phyloP scores from a whole-genome alignment of 2,329 filamentous ascomycete species.

The Xylariaceae sp. region DNA sequence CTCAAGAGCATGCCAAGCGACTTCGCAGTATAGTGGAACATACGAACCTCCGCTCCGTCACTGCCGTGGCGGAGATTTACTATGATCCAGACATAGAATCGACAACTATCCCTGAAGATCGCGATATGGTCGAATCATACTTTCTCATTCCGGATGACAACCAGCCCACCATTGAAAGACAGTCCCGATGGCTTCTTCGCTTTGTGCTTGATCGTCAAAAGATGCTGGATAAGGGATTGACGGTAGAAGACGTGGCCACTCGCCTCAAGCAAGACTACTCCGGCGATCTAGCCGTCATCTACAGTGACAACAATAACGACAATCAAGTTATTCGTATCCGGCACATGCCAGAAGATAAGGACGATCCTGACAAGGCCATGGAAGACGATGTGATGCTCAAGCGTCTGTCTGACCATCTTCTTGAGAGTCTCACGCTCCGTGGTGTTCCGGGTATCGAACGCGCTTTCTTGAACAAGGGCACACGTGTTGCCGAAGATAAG shows the following conservation, averaged over 20 bases:
- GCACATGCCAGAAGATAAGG: conserved; percentile 65
- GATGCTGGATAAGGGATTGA: conserved; percentile 88
- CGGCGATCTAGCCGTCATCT: conserved; percentile 81
- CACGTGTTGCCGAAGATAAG: conserved; percentile 55
- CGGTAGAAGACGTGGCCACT: conserved; percentile 81
- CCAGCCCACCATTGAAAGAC: conserved; percentile 54
- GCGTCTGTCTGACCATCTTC: conserved; percentile 81
- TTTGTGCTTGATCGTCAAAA: conserved; percentile 90
- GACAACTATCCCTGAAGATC: conserved; percentile 80
- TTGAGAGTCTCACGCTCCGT: conserved; percentile 84
- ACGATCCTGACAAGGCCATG: conserved; percentile 53
- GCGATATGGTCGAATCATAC: conserved; percentile 93
- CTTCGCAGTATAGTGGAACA: conserved; percentile 89
- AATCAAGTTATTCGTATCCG: conserved; percentile 91
- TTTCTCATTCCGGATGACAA: conserved; percentile 84
- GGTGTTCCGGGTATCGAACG: conserved; percentile 83
- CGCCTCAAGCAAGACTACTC: conserved; percentile 86
- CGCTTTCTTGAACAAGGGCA: conserved; percentile 85
- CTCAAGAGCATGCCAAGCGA: conserved; percentile 74
- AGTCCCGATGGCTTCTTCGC: conserved; percentile 93
- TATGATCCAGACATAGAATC: conserved; percentile 86
- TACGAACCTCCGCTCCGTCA: conserved; percentile 86
- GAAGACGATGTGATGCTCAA: conserved; percentile 92
- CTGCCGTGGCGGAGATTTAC: conserved; percentile 89
- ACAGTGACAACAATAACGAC: conserved; percentile 96